Percentiles rank a stretch among this genome's conserved stretches.
Conservation (phyloP, 1,139 yeast species). For the Nakaseomyces delphensis region DNA sequence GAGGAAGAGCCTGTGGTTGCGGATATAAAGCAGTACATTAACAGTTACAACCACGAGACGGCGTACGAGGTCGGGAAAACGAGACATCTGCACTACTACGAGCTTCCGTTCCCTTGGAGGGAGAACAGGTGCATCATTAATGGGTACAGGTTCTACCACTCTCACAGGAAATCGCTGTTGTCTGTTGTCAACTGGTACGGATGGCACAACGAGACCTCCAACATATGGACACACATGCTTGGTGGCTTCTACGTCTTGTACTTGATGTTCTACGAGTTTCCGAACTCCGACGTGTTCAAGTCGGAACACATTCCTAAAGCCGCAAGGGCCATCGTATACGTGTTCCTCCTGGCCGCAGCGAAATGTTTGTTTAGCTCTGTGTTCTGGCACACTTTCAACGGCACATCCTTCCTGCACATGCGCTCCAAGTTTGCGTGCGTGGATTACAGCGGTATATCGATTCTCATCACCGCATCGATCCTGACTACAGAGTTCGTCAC, state of each 20-base stretch:
- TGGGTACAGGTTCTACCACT: constrained; percentile 77
- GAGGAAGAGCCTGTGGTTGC: not conserved
- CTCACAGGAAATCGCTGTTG: constrained; percentile 46
- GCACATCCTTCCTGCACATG: constrained; percentile 56
- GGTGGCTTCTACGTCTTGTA: constrained; percentile 58
- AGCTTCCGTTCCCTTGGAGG: constrained; percentile 86
- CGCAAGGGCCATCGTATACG: constrained; percentile 44
- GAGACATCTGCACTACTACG: constrained; percentile 67
- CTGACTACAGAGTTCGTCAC: constrained; percentile 78
- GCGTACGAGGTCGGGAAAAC: constrained; percentile 50
- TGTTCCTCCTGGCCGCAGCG: constrained; percentile 63
- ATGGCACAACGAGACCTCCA: constrained; percentile 82
- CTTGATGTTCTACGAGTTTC: constrained; percentile 53
- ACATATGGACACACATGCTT: constrained; percentile 84
- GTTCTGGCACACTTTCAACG: constrained; percentile 87
- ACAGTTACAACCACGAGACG: constrained; percentile 50
- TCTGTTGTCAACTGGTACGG: constrained; percentile 31
- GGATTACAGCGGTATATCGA: constrained; percentile 90
- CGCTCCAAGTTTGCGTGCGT: constrained; percentile 81
- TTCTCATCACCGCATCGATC: constrained; percentile 83
- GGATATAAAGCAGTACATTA: constrained; percentile 29
- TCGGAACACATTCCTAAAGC: constrained; percentile 30
- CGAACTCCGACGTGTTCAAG: constrained; percentile 40
- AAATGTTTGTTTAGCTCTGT: constrained; percentile 72
- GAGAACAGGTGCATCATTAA: constrained; percentile 77